phyloP scores from a whole-genome alignment of 1,284 basidiomycete genomes.

The Malassezia nana region DNA sequence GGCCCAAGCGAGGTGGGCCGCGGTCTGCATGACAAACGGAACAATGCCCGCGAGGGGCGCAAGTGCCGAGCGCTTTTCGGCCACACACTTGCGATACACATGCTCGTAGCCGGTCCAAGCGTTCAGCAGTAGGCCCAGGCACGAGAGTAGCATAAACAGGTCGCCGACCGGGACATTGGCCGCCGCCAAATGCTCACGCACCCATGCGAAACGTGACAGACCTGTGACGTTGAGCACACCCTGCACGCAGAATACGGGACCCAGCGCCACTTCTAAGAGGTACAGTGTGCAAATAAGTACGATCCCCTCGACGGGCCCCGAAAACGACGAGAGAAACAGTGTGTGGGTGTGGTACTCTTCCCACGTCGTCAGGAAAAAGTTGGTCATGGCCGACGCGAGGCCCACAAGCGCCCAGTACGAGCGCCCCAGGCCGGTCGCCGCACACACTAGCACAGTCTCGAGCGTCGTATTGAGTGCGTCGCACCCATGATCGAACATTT shows the following conservation, averaged over 20 bases:
- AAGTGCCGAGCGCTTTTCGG: slow-evolving; percentile 44
- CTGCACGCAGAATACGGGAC: slow-evolving; percentile 69
- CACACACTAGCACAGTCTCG: slow-evolving; percentile 31
- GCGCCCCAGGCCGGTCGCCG: slow-evolving; percentile 66
- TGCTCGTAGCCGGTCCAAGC: slow-evolving; percentile 56
- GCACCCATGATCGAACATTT: slow-evolving; percentile 91
- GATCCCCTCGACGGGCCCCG: slow-evolving; percentile 92
- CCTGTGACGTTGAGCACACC: slow-evolving; percentile 59
- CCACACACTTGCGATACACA: slow-evolving; percentile 19
- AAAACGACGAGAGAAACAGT: slow-evolving; percentile 61
- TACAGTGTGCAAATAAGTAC: slow-evolving; percentile 73
- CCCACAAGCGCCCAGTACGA: slow-evolving; percentile 93
- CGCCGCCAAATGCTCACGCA: slow-evolving; percentile 49
- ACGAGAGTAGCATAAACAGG: slow-evolving; percentile 72
- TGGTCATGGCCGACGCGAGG: slow-evolving; percentile 74
- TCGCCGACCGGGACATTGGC: slow-evolving; percentile 69
- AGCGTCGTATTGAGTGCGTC: slow-evolving; percentile 77
- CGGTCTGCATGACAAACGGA: slow-evolving; percentile 65
- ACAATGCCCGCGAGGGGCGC: slow-evolving; percentile 64
- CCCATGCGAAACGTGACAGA: slow-evolving; percentile 52
- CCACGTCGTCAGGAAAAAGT: slow-evolving; percentile 92
- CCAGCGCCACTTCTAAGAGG: slow-evolving; percentile 54
- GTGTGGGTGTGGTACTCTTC: slow-evolving; percentile 87
- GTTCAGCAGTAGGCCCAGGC: slow-evolving; percentile 67
- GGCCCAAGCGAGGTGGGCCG: slow-evolving; percentile 70